These are phyloP conservation scores for Escallonia herrerae DNA, from an alignment of 129 eudicot species.

Conservation along the genomic window DNA sequence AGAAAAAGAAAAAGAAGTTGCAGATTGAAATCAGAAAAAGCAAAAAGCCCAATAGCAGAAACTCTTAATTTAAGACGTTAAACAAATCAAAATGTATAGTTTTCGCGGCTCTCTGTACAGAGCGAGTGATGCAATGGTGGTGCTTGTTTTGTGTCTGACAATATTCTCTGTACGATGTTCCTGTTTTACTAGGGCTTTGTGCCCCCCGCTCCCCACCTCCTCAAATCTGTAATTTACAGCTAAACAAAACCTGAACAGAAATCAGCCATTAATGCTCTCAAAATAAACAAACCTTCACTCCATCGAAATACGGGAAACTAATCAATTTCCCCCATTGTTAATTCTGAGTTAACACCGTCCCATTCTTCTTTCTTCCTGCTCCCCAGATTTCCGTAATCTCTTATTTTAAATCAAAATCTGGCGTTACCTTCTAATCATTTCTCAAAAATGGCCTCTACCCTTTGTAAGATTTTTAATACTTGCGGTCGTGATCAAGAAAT, in stretches of 20 bases:
- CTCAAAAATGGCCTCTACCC: too few relatives aligned
- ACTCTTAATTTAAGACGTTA: not conserved
- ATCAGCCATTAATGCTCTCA: not conserved
- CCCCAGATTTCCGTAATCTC: too few relatives aligned
- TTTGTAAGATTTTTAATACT: too few relatives aligned
- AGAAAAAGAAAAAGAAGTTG: too few relatives aligned
- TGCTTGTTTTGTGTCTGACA: conserved; percentile 23
- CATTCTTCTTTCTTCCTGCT: too few relatives aligned
- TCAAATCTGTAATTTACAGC: not conserved
- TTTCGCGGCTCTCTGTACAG: conserved; percentile 30
- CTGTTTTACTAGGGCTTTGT: conserved; percentile 1
- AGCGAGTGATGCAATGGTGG: conserved; percentile 13
- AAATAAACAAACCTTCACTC: not conserved
- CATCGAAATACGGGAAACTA: conserved; percentile 5
- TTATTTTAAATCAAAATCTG: too few relatives aligned
- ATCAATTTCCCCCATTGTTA: not conserved
- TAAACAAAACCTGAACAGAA: not conserved
- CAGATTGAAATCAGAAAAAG: too few relatives aligned
- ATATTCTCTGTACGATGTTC: conserved; percentile 26
- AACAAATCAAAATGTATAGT: not conserved
- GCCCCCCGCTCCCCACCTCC: not conserved
- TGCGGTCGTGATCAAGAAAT: too few relatives aligned
- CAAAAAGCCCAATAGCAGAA: not conserved
- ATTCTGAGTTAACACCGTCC: too few relatives aligned
- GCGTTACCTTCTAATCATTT: too few relatives aligned